Conservation (phyloP, 345 rosid species). For the Mercurialis annua region DNA sequence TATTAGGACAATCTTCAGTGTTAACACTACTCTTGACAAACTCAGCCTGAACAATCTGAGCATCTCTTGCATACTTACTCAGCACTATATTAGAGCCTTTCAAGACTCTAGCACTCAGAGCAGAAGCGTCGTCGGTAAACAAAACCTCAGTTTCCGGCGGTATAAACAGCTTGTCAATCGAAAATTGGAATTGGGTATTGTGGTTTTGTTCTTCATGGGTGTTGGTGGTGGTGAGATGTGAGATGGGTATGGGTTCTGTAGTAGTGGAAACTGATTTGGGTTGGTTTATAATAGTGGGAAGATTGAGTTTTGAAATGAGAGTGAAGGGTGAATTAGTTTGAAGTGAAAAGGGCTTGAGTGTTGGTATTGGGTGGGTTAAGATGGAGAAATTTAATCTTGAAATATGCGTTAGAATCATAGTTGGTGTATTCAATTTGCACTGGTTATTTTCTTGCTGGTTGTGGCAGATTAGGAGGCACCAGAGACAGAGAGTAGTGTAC, state of each 20-base stretch:
- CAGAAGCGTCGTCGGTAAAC: slow-evolving; percentile 26
- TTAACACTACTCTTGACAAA: slow-evolving; percentile 84
- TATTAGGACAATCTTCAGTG: slow-evolving; percentile 82
- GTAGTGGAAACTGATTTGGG: slow-evolving; percentile 44
- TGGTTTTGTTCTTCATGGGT: slow-evolving; percentile 27
- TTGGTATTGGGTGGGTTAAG: slow-evolving; percentile 20
- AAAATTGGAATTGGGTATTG: slow-evolving; percentile 30
- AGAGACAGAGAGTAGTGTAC: too few relatives aligned
- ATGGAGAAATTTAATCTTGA: slow-evolving; percentile 40
- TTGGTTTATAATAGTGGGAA: slow-evolving; percentile 15
- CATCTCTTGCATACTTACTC: slow-evolving; percentile 83
- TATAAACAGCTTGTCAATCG: slow-evolving; percentile 68
- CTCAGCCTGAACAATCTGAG: slow-evolving; percentile 76
- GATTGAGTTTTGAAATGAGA: slow-evolving; percentile 32
- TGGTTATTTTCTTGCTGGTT: too few relatives aligned
- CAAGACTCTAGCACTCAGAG: slow-evolving; percentile 53
- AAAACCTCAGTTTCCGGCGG: slow-evolving; percentile 80
- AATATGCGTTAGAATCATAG: slow-evolving; percentile 28
- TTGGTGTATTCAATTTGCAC: too few relatives aligned
- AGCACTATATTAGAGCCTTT: slow-evolving; percentile 88
- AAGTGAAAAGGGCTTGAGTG: slow-evolving; percentile 13
- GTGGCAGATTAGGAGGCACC: too few relatives aligned
- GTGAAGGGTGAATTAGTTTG: slow-evolving; percentile 20
- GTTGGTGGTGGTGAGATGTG: slow-evolving; percentile 12
- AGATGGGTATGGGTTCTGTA: slow-evolving; percentile 50